Percentiles rank a stretch among this genome's conserved stretches.
These are phyloP conservation scores for Thymus quinquecostatus DNA, from an alignment of 257 asterid genomes.

Conservation along the genomic window DNA sequence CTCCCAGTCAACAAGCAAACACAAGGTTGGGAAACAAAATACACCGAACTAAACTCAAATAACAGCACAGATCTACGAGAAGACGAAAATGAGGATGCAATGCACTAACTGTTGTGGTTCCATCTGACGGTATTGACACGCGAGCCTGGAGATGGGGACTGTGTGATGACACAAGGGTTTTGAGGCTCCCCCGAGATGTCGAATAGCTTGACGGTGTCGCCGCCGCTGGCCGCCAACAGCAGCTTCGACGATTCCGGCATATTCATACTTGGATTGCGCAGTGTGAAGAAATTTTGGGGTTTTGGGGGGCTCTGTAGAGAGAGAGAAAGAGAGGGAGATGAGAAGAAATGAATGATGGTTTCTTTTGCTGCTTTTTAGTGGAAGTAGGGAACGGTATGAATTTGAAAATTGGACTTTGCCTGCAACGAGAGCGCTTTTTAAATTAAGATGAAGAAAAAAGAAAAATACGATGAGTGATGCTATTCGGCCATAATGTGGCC, in stretches of 20 bases:
- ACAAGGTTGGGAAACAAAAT: slow-evolving; percentile 1
- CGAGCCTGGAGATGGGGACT: slow-evolving; percentile 70
- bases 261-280: slow-evolving; percentile 46
- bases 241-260: slow-evolving; percentile 61
- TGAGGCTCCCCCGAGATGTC: slow-evolving; percentile 82
- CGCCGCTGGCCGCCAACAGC: slow-evolving; percentile 81
- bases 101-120: slow-evolving; percentile 88
- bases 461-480: too few species aligned
- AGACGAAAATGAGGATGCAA: slow-evolving; percentile 14
- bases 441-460: neutral
- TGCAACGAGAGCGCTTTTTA: slow-evolving; percentile 35
- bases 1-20: slow-evolving; percentile 17
- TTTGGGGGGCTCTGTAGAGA: neutral
- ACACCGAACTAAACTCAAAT: slow-evolving; percentile 3
- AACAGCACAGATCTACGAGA: slow-evolving; percentile 22
- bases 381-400: slow-evolving; percentile 25
- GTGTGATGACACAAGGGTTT: slow-evolving; percentile 83
- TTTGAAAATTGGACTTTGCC: slow-evolving; percentile 33
- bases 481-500: too few species aligned
- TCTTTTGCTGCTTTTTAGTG: slow-evolving; percentile 26
- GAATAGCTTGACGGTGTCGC: slow-evolving; percentile 91
- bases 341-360: slow-evolving; percentile 30
- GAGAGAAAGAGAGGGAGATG: slow-evolving; percentile 16
- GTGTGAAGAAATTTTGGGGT: slow-evolving; percentile 13
- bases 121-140: slow-evolving; percentile 90